Conservation (phyloP, 2,329 filamentous ascomycete species). For the Zymoseptoria ardabiliae region DNA sequence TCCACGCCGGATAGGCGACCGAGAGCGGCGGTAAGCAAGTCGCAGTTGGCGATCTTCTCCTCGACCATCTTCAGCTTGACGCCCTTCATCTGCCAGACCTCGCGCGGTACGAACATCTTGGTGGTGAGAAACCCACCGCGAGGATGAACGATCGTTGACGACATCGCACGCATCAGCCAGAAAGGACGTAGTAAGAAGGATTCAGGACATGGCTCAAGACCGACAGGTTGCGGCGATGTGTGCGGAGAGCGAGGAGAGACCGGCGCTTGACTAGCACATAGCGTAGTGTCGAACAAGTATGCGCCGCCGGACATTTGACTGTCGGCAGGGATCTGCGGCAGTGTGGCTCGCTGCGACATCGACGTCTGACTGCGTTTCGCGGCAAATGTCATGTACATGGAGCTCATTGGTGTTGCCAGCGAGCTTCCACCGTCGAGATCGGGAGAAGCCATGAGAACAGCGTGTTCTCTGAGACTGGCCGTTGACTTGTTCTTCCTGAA, state of each 20-base stretch:
- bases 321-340: constrained; percentile 31
- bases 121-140: constrained; percentile 87
- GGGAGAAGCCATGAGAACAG: constrained; percentile 58
- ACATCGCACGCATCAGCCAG: constrained; percentile 93
- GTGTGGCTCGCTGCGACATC: constrained; percentile 24
- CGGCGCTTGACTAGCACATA: constrained; percentile 19
- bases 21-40: constrained; percentile 81
- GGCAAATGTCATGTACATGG: constrained; percentile 52
- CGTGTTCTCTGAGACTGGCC: constrained; percentile 60
- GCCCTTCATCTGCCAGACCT: constrained; percentile 89
- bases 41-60: constrained; percentile 88
- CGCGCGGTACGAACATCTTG: constrained; percentile 82
- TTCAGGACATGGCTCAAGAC: constrained; percentile 85
- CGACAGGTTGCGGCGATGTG: constrained; percentile 57
- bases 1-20: constrained; percentile 67
- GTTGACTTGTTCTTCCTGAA: constrained; percentile 47
- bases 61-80: constrained; percentile 88
- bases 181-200: constrained; percentile 88
- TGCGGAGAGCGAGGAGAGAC: constrained; percentile 26
- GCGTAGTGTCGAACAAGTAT: constrained; percentile 66
- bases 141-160: constrained; percentile 85
- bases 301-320: constrained; percentile 61
- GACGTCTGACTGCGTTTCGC: constrained; percentile 27
- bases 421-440: constrained; percentile 59
- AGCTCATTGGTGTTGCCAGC: constrained; percentile 64